phyloP scores from a whole-genome alignment of 1,284 basidiomycete genomes.

The Schizophyllum commune region DNA sequence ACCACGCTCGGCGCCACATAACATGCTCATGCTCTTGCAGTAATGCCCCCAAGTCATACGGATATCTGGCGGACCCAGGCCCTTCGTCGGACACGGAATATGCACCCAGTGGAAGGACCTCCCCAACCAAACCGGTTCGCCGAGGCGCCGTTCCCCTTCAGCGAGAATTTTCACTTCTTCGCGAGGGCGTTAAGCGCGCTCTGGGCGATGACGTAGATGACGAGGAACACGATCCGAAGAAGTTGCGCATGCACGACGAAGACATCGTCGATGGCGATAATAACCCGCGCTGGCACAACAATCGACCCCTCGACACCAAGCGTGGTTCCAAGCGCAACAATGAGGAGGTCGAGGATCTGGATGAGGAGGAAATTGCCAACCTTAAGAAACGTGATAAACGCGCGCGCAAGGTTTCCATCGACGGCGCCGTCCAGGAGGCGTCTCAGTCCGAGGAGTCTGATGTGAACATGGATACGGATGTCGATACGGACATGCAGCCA shows the following conservation, averaged over 20 bases:
- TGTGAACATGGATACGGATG: slow-evolving; percentile 16
- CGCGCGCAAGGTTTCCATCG: slow-evolving; percentile 12
- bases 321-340: slow-evolving; percentile 44
- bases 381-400: slow-evolving; percentile 13
- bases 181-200: slow-evolving; percentile 29
- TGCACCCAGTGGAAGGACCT: slow-evolving; percentile 10
- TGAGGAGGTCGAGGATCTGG: slow-evolving; percentile 32
- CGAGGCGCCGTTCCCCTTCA: slow-evolving; percentile 19
- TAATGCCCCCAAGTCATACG: slow-evolving; percentile 26
- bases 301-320: slow-evolving; percentile 14
- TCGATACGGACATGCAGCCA: slow-evolving; percentile 22
- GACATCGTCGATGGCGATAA: slow-evolving; percentile 39
- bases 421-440: background rate
- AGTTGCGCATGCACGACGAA: slow-evolving; percentile 40
- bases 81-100: slow-evolving; percentile 16
- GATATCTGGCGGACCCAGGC: slow-evolving; percentile 9
- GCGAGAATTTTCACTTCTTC: slow-evolving; percentile 16
- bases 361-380: slow-evolving; percentile 30
- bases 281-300: slow-evolving; percentile 31
- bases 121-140: slow-evolving; percentile 17
- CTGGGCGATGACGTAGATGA: slow-evolving; percentile 32
- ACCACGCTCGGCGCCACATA: slow-evolving; percentile 10
- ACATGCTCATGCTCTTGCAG: slow-evolving; percentile 18
- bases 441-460: slow-evolving; percentile 5
- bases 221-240: slow-evolving; percentile 40